Evolutionary conservation across 495 filamentous ascomycete genomes (phyloP), one percentile per base, ranked within the genome.

Genomic region (Hypoxylon cercidicola): DNA sequence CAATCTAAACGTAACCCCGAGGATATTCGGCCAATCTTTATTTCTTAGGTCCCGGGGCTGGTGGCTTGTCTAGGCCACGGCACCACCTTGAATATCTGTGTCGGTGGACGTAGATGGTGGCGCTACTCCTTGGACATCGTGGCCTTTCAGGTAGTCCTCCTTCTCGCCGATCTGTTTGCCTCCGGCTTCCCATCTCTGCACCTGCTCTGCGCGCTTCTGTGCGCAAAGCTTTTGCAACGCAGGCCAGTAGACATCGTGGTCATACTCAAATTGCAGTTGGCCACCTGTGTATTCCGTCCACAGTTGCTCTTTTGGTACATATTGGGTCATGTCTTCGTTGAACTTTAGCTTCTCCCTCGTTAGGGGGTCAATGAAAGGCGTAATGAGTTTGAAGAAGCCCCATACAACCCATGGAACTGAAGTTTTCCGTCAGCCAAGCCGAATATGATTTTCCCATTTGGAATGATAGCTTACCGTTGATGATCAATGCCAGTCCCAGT

Each of bases 331-430:
- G 68, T 96, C 89, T 68, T 96, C 90, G 77, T 97, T 96, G 82
- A 97, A 98, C 72, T 91, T 92, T 71, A 99, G 85, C 81, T 99
- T 99, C 64, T 95, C 85, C 13, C 88, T 86, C 13, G 95, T 99
- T 60, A 89, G 64, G 8, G 95, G 95, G 77, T 99, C 95, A 74
- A 99, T 97, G 75, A 98, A 98, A 23, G 94, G 93, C 16, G 86
- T 91, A 77, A 99, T 93, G 59, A 97, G 77, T 77, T 96, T 97
- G 84, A 97, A 96, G 83, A 99, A 99, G 20, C 87, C 89, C 74
- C 82, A 86, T 51, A 97, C 89, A 49, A 93, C 79, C 86, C 91
- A 97, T 11, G 94, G 95, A 48, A 97, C 91, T 93, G 66, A 50
- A 45, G 9, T 35, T 19, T 25, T 2, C 2, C 3, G 21, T 73